phyloP scores from a whole-genome alignment of 106 monocot genomes.

The Hemerocallis citrina region DNA sequence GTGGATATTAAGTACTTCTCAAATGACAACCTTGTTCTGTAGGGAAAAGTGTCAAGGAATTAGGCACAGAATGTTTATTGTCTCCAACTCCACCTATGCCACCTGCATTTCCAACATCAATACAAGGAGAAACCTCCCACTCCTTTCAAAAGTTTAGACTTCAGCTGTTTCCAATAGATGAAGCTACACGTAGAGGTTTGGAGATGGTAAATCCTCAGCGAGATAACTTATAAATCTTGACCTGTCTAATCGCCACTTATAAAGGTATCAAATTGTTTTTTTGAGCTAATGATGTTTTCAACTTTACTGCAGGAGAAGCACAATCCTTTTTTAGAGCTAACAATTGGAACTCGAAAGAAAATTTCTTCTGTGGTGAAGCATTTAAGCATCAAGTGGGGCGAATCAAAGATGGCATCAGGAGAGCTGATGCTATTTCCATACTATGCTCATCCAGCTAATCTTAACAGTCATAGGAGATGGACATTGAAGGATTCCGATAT shows the following conservation, averaged over 20 bases:
- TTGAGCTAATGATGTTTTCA: background rate
- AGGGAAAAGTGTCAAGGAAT: conserved; percentile 13
- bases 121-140: conserved; percentile 8
- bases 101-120: conserved; percentile 1
- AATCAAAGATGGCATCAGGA: conserved; percentile 23
- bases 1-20: background rate
- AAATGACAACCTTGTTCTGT: conserved; percentile 4
- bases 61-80: background rate
- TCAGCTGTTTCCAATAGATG: conserved; percentile 71
- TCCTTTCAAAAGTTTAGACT: conserved; percentile 40
- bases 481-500: conserved; percentile 29
- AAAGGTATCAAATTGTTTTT: background rate
- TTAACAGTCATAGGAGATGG: conserved; percentile 32
- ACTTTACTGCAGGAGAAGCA: conserved; percentile 40
- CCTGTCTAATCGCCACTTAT: background rate
- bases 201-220: conserved; percentile 35
- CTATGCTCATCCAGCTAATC: conserved; percentile 18
- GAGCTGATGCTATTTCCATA: conserved; percentile 64
- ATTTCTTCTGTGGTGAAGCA: conserved; percentile 74
- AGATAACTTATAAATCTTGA: background rate
- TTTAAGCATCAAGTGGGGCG: conserved; percentile 54
- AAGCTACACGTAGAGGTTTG: conserved; percentile 28
- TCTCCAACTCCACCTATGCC: conserved; percentile 13
- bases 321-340: conserved; percentile 64
- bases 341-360: conserved; percentile 49